Percentiles rank a stretch among this genome's conserved stretches.
Evolutionary conservation across 192 early-diverging fungal species (phyloP).

Genomic region (Backusella liffmaniae): DNA sequence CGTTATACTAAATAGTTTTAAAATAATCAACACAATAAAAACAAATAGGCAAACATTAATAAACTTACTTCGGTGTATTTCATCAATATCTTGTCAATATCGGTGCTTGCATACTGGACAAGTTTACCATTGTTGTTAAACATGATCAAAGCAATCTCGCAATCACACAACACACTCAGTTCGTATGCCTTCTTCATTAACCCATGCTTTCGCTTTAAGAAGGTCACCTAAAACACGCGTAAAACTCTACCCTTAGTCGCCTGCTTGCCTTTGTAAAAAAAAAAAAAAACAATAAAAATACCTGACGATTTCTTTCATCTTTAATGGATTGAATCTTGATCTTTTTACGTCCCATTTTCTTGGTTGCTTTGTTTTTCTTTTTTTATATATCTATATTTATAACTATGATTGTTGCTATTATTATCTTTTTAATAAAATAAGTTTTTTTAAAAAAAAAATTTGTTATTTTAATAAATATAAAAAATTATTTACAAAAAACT

Average conservation of each 20-base stretch:
- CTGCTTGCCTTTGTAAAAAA: neutral
- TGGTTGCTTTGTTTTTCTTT: no score
- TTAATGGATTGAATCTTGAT: conserved; percentile 92
- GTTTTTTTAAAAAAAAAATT: neutral
- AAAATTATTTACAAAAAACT: neutral
- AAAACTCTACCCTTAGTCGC: neutral
- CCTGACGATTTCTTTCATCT: conserved; percentile 93
- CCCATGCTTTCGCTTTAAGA: conserved; percentile 92
- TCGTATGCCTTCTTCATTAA: conserved; percentile 98
- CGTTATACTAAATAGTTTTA: conserved; percentile 28
- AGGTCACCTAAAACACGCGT: conserved; percentile 70
- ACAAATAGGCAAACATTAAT: neutral
- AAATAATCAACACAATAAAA: neutral
- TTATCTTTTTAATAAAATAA: neutral
- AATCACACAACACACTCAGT: conserved; percentile 92
- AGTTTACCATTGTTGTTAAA: conserved; percentile 93
- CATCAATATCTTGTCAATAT: conserved; percentile 95
- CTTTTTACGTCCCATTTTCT: conserved; percentile 89
- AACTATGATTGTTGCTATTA: neutral
- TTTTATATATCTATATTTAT: neutral
- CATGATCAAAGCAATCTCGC: conserved; percentile 94
- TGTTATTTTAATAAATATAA: neutral
- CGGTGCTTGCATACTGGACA: conserved; percentile 90
- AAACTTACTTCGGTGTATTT: conserved; percentile 77
- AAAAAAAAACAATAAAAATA: conserved; percentile 30